Percentiles rank a stretch among this genome's conserved stretches.
Evolutionary conservation across 2,329 filamentous ascomycete species (phyloP).

Genomic region (Xylariaceae sp.): DNA sequence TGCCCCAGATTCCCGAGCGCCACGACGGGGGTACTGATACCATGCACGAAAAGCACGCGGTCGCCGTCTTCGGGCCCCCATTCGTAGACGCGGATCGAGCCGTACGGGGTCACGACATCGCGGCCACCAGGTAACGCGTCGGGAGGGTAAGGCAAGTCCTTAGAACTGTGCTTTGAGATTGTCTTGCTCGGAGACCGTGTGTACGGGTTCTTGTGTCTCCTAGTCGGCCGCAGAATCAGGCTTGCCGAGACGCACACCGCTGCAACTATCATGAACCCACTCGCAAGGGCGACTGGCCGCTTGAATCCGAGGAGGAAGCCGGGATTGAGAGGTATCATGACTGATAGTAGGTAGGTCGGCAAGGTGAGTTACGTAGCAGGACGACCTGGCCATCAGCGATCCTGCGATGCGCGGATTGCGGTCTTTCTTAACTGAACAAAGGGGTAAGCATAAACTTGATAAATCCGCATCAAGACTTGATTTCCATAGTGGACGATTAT

Average conservation of each 20-base stretch:
- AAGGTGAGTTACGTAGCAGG: too few species aligned
- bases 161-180: neutral
- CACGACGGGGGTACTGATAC: slow-evolving; percentile 80
- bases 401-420: too few species aligned
- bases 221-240: neutral
- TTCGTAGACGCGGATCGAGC: slow-evolving; percentile 77
- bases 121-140: slow-evolving; percentile 73
- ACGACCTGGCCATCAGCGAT: too few species aligned
- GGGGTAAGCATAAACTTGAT: too few species aligned
- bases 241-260: slow-evolving; percentile 14
- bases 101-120: slow-evolving; percentile 74
- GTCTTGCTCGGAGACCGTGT: slow-evolving; percentile 11
- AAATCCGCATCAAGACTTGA: too few species aligned
- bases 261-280: neutral
- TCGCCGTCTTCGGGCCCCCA: slow-evolving; percentile 76
- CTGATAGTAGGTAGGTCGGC: too few species aligned
- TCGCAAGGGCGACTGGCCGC: neutral
- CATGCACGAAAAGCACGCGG: slow-evolving; percentile 79
- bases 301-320: neutral
- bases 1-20: slow-evolving; percentile 71
- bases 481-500: too few species aligned
- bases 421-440: too few species aligned
- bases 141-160: slow-evolving; percentile 68
- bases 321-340: neutral
- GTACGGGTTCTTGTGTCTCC: neutral